These are phyloP conservation scores for Candolleomyces aberdarensis DNA, from an alignment of 768 basidiomycete genomes.

Conservation along the genomic window DNA sequence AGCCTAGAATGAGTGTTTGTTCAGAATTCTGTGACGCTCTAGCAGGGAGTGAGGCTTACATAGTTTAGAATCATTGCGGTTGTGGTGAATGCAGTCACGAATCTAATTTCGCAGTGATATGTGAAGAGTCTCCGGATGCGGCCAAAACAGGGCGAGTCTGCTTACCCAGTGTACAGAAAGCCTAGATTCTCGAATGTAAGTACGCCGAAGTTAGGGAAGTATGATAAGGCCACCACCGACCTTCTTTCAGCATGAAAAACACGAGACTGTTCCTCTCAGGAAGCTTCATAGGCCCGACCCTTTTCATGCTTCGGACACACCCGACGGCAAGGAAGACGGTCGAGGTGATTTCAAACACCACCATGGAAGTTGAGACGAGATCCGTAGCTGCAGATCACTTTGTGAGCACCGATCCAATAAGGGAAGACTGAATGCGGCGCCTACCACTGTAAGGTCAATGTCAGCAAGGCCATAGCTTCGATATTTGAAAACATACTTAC, in stretches of 20 bases:
- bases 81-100: conserved; percentile 5
- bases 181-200: background rate
- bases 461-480: background rate
- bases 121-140: no score
- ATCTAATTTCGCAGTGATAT: background rate
- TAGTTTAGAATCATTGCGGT: conserved; percentile 8
- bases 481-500: background rate
- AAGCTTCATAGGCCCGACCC: background rate
- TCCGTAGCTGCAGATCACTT: background rate
- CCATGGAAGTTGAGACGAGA: background rate
- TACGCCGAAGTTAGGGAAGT: background rate
- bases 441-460: background rate
- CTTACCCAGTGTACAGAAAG: conserved; percentile 4
- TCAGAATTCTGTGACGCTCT: background rate
- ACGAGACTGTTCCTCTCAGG: conserved; percentile 2
- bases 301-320: background rate
- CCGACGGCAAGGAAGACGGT: conserved; percentile 1
- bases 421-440: background rate
- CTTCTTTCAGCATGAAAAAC: conserved; percentile 8
- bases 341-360: background rate
- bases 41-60: background rate
- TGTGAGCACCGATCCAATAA: background rate
- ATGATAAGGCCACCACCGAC: background rate
- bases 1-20: background rate
- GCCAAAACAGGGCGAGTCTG: background rate